Percentiles rank a stretch among this genome's conserved stretches.
phyloP scores from a whole-genome alignment of 352 stramenopile species.

The Phytophthora podocarpi region DNA sequence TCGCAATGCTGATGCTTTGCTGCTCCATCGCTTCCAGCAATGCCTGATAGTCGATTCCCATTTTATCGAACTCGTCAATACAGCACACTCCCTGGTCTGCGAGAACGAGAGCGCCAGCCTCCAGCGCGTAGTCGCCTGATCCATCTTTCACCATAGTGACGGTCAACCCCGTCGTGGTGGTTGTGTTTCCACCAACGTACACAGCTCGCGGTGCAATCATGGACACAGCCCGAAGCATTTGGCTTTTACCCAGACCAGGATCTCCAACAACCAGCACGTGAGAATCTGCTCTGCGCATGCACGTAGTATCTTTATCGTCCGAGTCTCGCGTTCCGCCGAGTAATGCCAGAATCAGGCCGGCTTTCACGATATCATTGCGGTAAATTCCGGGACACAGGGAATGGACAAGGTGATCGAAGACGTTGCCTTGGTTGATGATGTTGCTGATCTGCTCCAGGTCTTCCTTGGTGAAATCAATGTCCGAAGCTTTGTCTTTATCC shows the following conservation, averaged over 20 bases:
- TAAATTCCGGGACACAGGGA: slow-evolving; percentile 97
- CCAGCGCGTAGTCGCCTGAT: slow-evolving; percentile 90
- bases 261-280: slow-evolving; percentile 98
- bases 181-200: slow-evolving; percentile 98
- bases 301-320: slow-evolving; percentile 60
- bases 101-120: slow-evolving; percentile 93
- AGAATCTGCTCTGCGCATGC: slow-evolving; percentile 89
- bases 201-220: slow-evolving; percentile 93
- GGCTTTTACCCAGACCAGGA: slow-evolving; percentile 95
- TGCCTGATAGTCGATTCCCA: slow-evolving; percentile 90
- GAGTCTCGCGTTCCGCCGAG: slow-evolving; percentile 91
- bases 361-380: slow-evolving; percentile 98
- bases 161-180: slow-evolving; percentile 95
- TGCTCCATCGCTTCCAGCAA: slow-evolving; percentile 99
- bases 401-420: slow-evolving; percentile 95
- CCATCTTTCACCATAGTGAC: slow-evolving; percentile 96
- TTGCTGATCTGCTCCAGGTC: slow-evolving; percentile 92
- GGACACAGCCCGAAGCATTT: slow-evolving; percentile 93
- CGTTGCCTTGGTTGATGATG: slow-evolving; percentile 87
- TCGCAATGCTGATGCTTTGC: slow-evolving; percentile 96
- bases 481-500: slow-evolving; percentile 56
- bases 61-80: slow-evolving; percentile 99
- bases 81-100: slow-evolving; percentile 96
- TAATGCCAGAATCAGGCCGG: slow-evolving; percentile 94
- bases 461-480: slow-evolving; percentile 87